Base-by-base conservation (phyloP, 2,329 filamentous ascomycete genomes). In the Biscogniauxia marginata region DNA sequence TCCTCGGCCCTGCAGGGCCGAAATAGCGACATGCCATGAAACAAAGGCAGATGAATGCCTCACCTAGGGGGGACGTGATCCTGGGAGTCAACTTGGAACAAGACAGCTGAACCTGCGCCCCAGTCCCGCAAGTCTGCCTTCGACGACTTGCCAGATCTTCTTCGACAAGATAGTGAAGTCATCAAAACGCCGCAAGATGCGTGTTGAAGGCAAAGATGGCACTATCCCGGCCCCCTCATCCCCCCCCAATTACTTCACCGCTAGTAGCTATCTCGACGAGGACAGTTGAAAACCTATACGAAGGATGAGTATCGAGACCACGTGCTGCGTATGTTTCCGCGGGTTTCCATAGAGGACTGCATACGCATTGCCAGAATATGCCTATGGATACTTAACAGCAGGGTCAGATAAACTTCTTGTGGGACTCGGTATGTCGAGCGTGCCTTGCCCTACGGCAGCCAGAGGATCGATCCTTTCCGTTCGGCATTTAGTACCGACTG, bases 81-180 rank as follows among this genome's bases (percentile, higher is more conserved):
- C 20, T 56, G 16, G 49, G 50, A 54, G 30, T 50, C 52, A 59
- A 53, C 46, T 59, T 49, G 51, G 48, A 51, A 60, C 53, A 53
- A 51, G 24, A 58, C 18, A 61, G 56, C 55, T 56, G 45, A 52
- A 49, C 54, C 65, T 68, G 65, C 60, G 66, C 64, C 66, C 53
- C 61, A 25, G 56, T 60, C 21, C 46, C 50, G 55, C 60, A 48
- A 59, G 53, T 55, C 57, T 62, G 59, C 58, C 55, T 60, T 46
- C 46, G 63, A 59, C 59, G 55, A 57, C 45, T 58, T 58, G 56
- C 21, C 18, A 49, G 11, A 49, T 58, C 21, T 55, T 22, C 11
- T 48, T 54, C 46, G 43, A 8, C 22, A 47, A 24, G 20, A 39
- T 51, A 25, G 8, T 56, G 45, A 58, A 54, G 57, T 52, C 52